phyloP scores from a whole-genome alignment of 2,329 filamentous ascomycete genomes.

The Intubia oerlemansii region DNA sequence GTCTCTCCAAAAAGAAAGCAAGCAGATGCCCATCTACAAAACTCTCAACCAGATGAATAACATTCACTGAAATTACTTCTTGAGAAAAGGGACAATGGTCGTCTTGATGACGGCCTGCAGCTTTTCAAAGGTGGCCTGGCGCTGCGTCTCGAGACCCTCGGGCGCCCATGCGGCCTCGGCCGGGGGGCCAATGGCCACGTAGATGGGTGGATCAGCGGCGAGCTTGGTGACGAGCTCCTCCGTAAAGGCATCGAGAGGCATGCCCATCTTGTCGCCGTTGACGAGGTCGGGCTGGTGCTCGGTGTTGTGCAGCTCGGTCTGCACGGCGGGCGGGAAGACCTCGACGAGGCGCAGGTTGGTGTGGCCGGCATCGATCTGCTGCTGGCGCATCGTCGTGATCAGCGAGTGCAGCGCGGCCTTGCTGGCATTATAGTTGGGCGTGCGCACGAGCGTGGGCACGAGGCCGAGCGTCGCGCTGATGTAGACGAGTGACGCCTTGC shows the following conservation, averaged over 20 bases:
- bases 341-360: conserved; percentile 18
- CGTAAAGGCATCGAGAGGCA: conserved; percentile 23
- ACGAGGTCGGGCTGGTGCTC: conserved; percentile 18
- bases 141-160: conserved; percentile 11
- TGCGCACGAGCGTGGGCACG: conserved; percentile 19
- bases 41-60: too few species aligned
- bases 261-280: conserved; percentile 20
- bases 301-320: conserved; percentile 23
- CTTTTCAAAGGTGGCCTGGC: conserved; percentile 10
- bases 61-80: too few species aligned
- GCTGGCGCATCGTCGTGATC: conserved; percentile 21
- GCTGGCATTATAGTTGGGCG: conserved; percentile 24
- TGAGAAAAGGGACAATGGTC: too few species aligned
- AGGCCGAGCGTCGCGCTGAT: conserved; percentile 13
- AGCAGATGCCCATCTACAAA: too few species aligned
- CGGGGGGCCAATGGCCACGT: conserved; percentile 15
- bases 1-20: too few species aligned
- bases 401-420: conserved; percentile 26
- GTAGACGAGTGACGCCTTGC: conserved; percentile 10
- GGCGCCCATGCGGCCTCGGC: conserved; percentile 9
- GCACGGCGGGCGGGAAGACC: conserved; percentile 18
- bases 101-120: conserved; percentile 9
- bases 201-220: conserved; percentile 14
- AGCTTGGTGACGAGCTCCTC: conserved; percentile 18
- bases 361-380: conserved; percentile 17